Percentiles rank a stretch among this genome's conserved stretches.
Evolutionary conservation across 345 rosid genomes (phyloP).

Genomic region (Sisymbrium altissimum): DNA sequence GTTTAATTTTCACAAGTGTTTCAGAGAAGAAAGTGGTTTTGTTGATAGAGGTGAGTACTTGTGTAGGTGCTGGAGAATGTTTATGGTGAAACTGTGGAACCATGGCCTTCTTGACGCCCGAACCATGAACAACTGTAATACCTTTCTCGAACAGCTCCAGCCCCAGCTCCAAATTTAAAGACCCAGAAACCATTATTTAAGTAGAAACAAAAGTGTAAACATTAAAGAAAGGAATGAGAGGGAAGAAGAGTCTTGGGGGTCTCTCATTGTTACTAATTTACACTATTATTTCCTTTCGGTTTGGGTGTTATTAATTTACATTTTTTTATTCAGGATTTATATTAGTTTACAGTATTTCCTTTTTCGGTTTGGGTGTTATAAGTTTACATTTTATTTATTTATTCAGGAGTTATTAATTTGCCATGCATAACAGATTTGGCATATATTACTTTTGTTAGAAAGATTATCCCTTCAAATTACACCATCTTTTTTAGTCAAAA

Average conservation of each 20-base stretch:
- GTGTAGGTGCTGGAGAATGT: constrained; percentile 92
- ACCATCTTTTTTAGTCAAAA: too few relatives aligned
- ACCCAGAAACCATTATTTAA: constrained; percentile 23
- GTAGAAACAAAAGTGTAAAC: background rate
- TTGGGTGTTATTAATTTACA: background rate
- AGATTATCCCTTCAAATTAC: too few relatives aligned
- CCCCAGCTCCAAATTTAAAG: constrained; percentile 32
- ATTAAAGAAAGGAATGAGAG: background rate
- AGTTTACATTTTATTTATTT: background rate
- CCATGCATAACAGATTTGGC: too few relatives aligned
- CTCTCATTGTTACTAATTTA: background rate
- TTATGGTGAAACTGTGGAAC: constrained; percentile 96
- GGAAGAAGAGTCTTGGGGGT: constrained; percentile 13
- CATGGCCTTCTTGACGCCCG: constrained; percentile 87
- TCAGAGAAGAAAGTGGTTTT: background rate
- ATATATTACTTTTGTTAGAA: too few relatives aligned
- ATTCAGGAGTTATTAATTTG: too few relatives aligned
- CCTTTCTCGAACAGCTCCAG: constrained; percentile 57
- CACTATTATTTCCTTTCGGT: background rate
- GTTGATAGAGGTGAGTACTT: constrained; percentile 12
- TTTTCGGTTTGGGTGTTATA: background rate
- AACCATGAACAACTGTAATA: constrained; percentile 85
- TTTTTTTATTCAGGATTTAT: background rate
- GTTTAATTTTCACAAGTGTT: background rate
- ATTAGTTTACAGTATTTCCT: background rate